Evolutionary conservation across 495 filamentous ascomycete species (phyloP).

Genomic region (Xylaria acuta): DNA sequence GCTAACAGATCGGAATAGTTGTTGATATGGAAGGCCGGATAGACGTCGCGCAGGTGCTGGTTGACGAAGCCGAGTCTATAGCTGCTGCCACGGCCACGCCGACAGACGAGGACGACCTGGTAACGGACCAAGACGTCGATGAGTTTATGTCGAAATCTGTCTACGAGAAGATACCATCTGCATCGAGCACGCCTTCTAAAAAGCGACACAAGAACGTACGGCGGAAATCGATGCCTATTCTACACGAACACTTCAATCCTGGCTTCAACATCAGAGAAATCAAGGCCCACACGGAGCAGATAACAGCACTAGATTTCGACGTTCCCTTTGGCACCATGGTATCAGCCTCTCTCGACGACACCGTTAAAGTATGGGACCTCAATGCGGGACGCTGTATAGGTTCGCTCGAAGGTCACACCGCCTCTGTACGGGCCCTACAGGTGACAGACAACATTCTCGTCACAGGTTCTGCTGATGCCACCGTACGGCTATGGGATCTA

Average conservation of each 20-base stretch:
- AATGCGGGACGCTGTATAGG: slow-evolving; percentile 91
- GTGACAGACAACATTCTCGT: slow-evolving; percentile 95
- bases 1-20: slow-evolving; percentile 57
- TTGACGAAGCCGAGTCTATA: slow-evolving; percentile 70
- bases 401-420: slow-evolving; percentile 89
- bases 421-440: slow-evolving; percentile 90
- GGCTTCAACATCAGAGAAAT: slow-evolving; percentile 88
- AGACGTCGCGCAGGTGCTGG: slow-evolving; percentile 80
- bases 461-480: slow-evolving; percentile 95
- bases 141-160: slow-evolving; percentile 98
- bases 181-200: slow-evolving; percentile 58
- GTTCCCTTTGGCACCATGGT: slow-evolving; percentile 95
- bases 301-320: slow-evolving; percentile 94
- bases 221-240: slow-evolving; percentile 85
- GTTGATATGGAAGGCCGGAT: slow-evolving; percentile 83
- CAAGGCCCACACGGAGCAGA: slow-evolving; percentile 83
- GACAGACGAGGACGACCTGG: slow-evolving; percentile 57
- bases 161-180: slow-evolving; percentile 85
- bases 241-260: slow-evolving; percentile 94
- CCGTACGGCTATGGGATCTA: slow-evolving; percentile 94
- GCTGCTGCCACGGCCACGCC: slow-evolving; percentile 56
- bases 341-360: slow-evolving; percentile 93
- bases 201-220: slow-evolving; percentile 71
- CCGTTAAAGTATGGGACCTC: slow-evolving; percentile 96
- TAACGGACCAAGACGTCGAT: slow-evolving; percentile 61